Percentiles rank a stretch among this genome's conserved stretches.
phyloP scores from a whole-genome alignment of 495 filamentous ascomycete species.

The Lasiosphaeria hispida region DNA sequence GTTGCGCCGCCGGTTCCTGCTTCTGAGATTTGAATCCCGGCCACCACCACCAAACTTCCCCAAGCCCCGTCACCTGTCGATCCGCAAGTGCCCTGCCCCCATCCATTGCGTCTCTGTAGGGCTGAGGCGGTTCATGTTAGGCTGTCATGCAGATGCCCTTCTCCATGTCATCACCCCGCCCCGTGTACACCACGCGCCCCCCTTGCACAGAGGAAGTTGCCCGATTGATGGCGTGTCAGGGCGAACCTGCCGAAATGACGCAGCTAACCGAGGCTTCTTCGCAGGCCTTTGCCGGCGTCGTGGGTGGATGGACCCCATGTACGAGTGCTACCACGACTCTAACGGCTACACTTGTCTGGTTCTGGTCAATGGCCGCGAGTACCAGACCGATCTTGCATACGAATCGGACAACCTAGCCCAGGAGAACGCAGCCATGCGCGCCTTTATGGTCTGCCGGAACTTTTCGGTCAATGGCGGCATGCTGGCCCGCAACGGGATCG shows the following conservation, averaged over 20 bases:
- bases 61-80: slow-evolving; percentile 18
- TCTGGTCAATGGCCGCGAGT: slow-evolving; percentile 94
- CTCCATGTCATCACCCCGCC: slow-evolving; percentile 30
- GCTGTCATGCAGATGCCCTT: slow-evolving; percentile 47
- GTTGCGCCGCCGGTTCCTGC: slow-evolving; percentile 22
- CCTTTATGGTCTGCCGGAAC: slow-evolving; percentile 97
- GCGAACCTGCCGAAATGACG: slow-evolving; percentile 30
- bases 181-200: slow-evolving; percentile 21
- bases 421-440: slow-evolving; percentile 93
- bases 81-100: slow-evolving; percentile 12
- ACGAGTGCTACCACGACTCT: slow-evolving; percentile 71
- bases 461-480: slow-evolving; percentile 98
- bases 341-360: slow-evolving; percentile 86
- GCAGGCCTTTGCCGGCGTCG: slow-evolving; percentile 94
- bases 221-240: slow-evolving; percentile 32
- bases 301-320: slow-evolving; percentile 89
- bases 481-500: slow-evolving; percentile 74
- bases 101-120: slow-evolving; percentile 23
- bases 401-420: slow-evolving; percentile 77
- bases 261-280: slow-evolving; percentile 43
- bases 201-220: slow-evolving; percentile 11
- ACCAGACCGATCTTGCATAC: slow-evolving; percentile 85
- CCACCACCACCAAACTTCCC: slow-evolving; percentile 15
- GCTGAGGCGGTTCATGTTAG: slow-evolving; percentile 41
- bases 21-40: slow-evolving; percentile 23